phyloP scores from a whole-genome alignment of 2,329 filamentous ascomycete genomes.

The Balansia obtecta region DNA sequence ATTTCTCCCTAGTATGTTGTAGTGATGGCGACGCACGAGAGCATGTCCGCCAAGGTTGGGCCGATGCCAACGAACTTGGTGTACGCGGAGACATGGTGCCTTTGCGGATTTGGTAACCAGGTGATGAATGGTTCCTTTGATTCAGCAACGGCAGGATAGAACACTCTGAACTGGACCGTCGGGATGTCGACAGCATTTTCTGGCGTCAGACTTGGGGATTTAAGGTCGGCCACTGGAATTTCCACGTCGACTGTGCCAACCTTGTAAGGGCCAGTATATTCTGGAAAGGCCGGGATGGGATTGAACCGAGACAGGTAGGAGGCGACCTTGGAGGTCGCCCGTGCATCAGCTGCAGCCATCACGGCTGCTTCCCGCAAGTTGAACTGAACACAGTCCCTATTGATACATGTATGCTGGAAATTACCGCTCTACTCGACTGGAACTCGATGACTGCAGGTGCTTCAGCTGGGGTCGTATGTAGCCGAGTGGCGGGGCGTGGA shows the following conservation, averaged over 20 bases:
- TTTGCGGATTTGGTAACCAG: constrained; percentile 70
- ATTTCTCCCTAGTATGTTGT: neutral
- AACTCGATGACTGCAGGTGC: neutral
- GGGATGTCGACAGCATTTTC: constrained; percentile 44
- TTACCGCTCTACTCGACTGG: neutral
- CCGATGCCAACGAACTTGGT: constrained; percentile 62
- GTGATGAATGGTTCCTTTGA: constrained; percentile 46
- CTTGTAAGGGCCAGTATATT: constrained; percentile 64
- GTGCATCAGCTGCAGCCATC: constrained; percentile 11
- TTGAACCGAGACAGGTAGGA: constrained; percentile 44
- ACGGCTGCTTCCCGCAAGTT: neutral
- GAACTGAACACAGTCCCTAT: neutral
- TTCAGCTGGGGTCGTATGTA: neutral
- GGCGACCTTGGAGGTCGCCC: constrained; percentile 25
- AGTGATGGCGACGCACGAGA: constrained; percentile 37
- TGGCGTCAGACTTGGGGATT: constrained; percentile 40
- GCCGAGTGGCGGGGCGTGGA: neutral
- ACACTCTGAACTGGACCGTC: constrained; percentile 71
- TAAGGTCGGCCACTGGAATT: constrained; percentile 52
- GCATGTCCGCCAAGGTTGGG: constrained; percentile 40
- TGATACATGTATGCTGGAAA: neutral
- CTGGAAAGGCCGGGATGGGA: constrained; percentile 59
- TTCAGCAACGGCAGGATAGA: constrained; percentile 55
- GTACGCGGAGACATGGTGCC: constrained; percentile 62
- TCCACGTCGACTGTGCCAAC: constrained; percentile 75